Evolutionary conservation across 208 protist species (phyloP).

Genomic region (Borovskyia barvae): DNA sequence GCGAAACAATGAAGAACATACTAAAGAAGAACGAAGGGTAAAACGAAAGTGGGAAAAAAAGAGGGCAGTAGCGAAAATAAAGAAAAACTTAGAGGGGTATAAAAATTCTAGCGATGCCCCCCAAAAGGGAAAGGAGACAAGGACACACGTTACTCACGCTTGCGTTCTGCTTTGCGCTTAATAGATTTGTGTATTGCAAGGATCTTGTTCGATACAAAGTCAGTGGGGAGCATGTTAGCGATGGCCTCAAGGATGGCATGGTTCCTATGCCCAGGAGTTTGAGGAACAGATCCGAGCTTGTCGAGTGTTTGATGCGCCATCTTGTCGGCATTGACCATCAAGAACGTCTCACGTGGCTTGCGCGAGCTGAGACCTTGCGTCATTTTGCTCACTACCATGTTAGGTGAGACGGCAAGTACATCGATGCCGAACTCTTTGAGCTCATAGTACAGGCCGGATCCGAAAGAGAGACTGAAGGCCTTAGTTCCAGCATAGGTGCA

Average conservation of each 20-base stretch:
- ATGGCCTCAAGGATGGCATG: slow-evolving; percentile 54
- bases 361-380: slow-evolving; percentile 65
- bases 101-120: neutral
- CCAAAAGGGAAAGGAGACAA: neutral
- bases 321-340: slow-evolving; percentile 56
- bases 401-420: slow-evolving; percentile 68
- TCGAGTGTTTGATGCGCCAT: slow-evolving; percentile 78
- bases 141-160: slow-evolving; percentile 13
- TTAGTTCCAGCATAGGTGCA: slow-evolving; percentile 88
- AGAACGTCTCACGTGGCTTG: slow-evolving; percentile 64
- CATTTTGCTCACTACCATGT: slow-evolving; percentile 82
- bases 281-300: slow-evolving; percentile 48
- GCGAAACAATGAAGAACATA: neutral
- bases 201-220: slow-evolving; percentile 33
- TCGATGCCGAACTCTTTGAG: slow-evolving; percentile 59
- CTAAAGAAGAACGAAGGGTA: neutral
- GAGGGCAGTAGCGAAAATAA: neutral
- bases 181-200: slow-evolving; percentile 36
- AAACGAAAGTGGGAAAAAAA: neutral
- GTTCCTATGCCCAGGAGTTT: slow-evolving; percentile 60
- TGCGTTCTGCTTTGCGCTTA: slow-evolving; percentile 39
- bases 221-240: slow-evolving; percentile 23
- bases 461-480: slow-evolving; percentile 79
- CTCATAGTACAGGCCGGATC: slow-evolving; percentile 61
- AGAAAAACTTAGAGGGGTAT: neutral